These are phyloP conservation scores for Gaultheria prostrata DNA, from an alignment of 148 eudicot genomes.

Conservation along the genomic window DNA sequence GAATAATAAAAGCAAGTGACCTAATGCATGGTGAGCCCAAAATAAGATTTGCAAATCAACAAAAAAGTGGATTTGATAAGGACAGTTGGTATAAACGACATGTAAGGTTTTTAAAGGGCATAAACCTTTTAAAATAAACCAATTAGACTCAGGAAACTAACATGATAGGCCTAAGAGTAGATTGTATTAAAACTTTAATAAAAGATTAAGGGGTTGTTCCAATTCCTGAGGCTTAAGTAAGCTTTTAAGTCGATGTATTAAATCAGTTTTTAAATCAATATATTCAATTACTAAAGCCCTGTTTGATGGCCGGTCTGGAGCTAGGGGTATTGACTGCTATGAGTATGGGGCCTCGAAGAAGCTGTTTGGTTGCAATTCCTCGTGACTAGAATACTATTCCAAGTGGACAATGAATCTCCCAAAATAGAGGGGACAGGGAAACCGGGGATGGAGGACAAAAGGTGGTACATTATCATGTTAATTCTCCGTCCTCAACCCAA, in stretches of 20 bases:
- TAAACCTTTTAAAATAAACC: background rate
- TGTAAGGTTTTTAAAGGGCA: background rate
- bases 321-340: too few relatives aligned
- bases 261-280: too few relatives aligned
- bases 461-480: background rate
- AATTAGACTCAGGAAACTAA: background rate
- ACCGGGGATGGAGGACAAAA: background rate
- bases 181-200: background rate
- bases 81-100: background rate
- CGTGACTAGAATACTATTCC: background rate
- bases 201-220: background rate
- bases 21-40: constrained; percentile 3
- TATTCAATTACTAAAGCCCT: too few relatives aligned
- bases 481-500: background rate
- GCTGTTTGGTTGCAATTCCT: background rate
- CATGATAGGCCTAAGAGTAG: background rate
- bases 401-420: background rate
- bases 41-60: constrained; percentile 6
- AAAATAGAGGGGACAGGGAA: background rate
- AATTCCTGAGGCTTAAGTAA: too few relatives aligned
- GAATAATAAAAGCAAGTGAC: background rate
- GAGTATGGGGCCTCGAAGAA: background rate
- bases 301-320: too few relatives aligned
- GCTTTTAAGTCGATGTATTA: too few relatives aligned
- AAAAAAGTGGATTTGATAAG: background rate